Evolutionary conservation across 441 rosid genomes (phyloP).

Genomic region (Gossypium aridum): DNA sequence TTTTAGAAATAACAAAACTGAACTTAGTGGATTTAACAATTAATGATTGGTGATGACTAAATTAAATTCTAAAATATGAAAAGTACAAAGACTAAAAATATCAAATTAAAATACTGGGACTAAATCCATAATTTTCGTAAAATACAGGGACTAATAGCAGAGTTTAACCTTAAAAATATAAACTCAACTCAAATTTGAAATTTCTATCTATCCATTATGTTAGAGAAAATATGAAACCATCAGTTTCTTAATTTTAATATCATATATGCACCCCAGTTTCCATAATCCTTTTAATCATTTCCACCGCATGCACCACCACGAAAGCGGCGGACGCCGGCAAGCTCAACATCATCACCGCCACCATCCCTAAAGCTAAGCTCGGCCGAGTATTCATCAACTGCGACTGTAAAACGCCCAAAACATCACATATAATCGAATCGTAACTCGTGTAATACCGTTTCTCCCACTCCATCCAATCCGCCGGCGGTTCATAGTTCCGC

Average conservation of each 20-base stretch:
- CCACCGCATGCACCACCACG: conserved; percentile 22
- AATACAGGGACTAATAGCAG: too few relatives aligned
- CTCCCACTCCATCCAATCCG: conserved; percentile 77
- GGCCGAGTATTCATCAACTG: conserved; percentile 64
- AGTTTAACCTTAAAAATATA: too few relatives aligned
- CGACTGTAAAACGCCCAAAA: conserved; percentile 41
- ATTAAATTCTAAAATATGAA: too few relatives aligned
- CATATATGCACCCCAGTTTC: neutral
- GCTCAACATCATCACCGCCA: conserved; percentile 34
- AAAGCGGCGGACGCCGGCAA: conserved; percentile 34
- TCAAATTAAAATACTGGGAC: too few relatives aligned
- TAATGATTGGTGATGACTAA: too few relatives aligned
- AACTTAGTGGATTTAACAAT: too few relatives aligned
- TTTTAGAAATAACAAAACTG: too few relatives aligned
- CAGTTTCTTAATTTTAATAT: neutral
- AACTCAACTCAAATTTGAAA: neutral
- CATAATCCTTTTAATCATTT: conserved; percentile 9
- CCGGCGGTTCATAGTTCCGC: conserved; percentile 58
- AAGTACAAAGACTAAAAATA: too few relatives aligned
- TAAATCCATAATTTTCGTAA: too few relatives aligned
- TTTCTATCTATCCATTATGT: neutral
- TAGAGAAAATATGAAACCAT: neutral
- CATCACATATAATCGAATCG: conserved; percentile 40
- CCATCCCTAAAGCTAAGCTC: conserved; percentile 36
- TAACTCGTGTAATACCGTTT: conserved; percentile 44